phyloP scores from a whole-genome alignment of 345 rosid genomes.

The Melaleuca alternifolia region DNA sequence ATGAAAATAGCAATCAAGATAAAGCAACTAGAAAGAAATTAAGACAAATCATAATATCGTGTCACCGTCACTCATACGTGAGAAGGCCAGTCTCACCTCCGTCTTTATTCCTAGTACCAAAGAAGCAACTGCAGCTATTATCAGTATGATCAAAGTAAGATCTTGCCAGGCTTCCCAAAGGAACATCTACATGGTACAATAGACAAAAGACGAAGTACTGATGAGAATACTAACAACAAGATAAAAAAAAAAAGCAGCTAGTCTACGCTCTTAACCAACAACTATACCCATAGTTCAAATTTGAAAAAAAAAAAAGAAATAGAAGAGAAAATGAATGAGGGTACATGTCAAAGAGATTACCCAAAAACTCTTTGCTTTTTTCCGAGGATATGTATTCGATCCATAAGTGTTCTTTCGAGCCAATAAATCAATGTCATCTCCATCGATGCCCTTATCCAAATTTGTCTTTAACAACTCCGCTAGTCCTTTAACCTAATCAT shows the following conservation, averaged over 20 bases:
- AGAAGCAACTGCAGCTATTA: slow-evolving; percentile 82
- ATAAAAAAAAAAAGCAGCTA: not conserved
- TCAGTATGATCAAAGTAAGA: slow-evolving; percentile 78
- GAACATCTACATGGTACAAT: slow-evolving; percentile 38
- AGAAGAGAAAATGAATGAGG: not conserved
- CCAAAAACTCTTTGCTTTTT: slow-evolving; percentile 82
- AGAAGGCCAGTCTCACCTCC: slow-evolving; percentile 43
- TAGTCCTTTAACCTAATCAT: slow-evolving; percentile 59
- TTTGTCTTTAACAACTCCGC: slow-evolving; percentile 53
- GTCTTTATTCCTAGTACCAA: slow-evolving; percentile 85
- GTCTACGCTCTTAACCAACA: not conserved
- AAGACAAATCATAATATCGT: not conserved
- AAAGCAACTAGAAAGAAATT: not conserved
- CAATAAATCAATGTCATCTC: slow-evolving; percentile 56
- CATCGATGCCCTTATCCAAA: slow-evolving; percentile 59
- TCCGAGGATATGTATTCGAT: slow-evolving; percentile 81
- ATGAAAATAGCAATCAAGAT: not conserved
- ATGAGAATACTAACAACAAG: not conserved
- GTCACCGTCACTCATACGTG: rapidly evolving
- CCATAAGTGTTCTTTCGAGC: slow-evolving; percentile 67
- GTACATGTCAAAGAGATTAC: slow-evolving; percentile 8
- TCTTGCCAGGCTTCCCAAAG: slow-evolving; percentile 86
- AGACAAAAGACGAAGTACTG: not conserved
- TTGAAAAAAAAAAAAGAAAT: rapidly evolving
- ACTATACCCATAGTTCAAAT: not conserved